phyloP scores from a whole-genome alignment of 2,329 filamentous ascomycete genomes.

The Penicillium sp. region DNA sequence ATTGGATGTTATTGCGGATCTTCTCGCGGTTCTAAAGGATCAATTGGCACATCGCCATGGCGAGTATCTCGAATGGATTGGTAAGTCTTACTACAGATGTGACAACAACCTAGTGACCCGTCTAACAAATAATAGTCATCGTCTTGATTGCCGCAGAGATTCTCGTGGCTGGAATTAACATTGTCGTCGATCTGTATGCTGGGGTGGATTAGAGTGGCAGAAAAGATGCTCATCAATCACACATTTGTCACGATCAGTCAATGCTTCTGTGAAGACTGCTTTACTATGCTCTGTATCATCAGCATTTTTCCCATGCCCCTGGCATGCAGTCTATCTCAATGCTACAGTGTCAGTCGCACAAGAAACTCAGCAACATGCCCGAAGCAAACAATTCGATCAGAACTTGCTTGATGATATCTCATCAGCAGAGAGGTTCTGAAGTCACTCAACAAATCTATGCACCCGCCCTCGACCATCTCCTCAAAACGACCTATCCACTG shows the following conservation, averaged over 20 bases:
- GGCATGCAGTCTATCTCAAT: not conserved
- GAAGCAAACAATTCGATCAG: too few relatives aligned
- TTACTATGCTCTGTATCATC: not conserved
- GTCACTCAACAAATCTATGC: not conserved
- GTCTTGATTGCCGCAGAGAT: constrained; percentile 95
- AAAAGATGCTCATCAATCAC: not conserved
- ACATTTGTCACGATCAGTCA: not conserved
- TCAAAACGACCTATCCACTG: not conserved
- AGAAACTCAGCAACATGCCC: not conserved
- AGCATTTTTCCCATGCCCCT: not conserved
- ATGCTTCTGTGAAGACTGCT: not conserved
- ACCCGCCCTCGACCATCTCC: not conserved
- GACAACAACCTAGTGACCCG: not conserved
- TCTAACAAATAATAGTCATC: constrained; percentile 63
- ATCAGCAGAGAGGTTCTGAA: not conserved
- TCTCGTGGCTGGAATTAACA: constrained; percentile 87
- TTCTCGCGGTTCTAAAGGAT: constrained; percentile 90
- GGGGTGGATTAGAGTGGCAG: constrained; percentile 51
- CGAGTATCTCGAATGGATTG: constrained; percentile 86
- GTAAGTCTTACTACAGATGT: constrained; percentile 52
- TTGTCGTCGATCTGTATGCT: constrained; percentile 88
- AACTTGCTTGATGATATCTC: not conserved
- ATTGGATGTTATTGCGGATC: constrained; percentile 86
- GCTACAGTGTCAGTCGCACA: not conserved
- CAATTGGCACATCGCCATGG: constrained; percentile 91